Base-by-base conservation (phyloP, 371 early-diverging fungal species). In the Zopfochytrium polystomum region DNA sequence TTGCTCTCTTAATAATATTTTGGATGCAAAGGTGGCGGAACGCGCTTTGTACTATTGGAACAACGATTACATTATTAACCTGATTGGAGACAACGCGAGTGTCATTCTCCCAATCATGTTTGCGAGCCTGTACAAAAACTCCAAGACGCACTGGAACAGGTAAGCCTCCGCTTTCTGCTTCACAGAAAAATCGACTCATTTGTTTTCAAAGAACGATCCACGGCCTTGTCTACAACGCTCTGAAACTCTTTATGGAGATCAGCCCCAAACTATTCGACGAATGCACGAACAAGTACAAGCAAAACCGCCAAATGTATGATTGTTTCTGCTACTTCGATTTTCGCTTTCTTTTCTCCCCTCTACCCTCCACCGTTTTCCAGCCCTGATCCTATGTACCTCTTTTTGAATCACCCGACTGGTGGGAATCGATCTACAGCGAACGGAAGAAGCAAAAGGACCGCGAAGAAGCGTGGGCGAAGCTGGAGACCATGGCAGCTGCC, bases 91-190 rank as follows among this genome's bases (percentile, higher is more conserved):
- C 49, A 92, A 96, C 73, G 87, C 90, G 25, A 73, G 80, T 33
- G 84, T 84, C 29, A 87, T 96, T 52, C 72, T 97, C 70, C 98
- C 96, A 20, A 91, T 96, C 62, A 88, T 95, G 77, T 93, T 96
- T 67, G 81, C 91, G 22, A 82, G 92, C 1, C 80, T 97, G 31
- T 94, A 91, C 70, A 84, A 85, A 26, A 88, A 91, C 73, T 92
- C 95, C 48, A 90, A 93, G 65, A 77, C 88, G 13, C 96, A 96
- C 68, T 97, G 98, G 98, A 96, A 96, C 78, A 81, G 91, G 87
- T 93, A 80, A n/a, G n/a, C n/a, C n/a, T n/a, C n/a, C n/a, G n/a
- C n/a, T n/a, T n/a, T n/a, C n/a, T n/a, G n/a, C n/a, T n/a, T n/a
- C n/a, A n/a, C n/a, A n/a, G n/a, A n/a, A n/a, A n/a, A n/a, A n/a